Base-by-base conservation (phyloP, 164 flowering plant species). In the Paratinospora sagittata region DNA sequence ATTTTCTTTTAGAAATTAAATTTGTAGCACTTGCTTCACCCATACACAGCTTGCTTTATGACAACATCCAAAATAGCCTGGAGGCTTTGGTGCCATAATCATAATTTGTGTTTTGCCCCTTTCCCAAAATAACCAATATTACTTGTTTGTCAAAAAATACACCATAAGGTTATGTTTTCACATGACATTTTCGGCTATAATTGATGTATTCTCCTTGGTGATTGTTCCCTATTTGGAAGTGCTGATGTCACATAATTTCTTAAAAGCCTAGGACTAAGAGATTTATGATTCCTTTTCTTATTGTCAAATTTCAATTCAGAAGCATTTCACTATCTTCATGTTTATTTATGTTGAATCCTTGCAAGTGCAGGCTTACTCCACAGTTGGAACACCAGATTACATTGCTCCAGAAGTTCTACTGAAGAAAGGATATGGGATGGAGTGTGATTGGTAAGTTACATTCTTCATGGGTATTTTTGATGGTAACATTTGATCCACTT, bases 361-460 rank as follows among this genome's bases (percentile, higher is more conserved):
- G 60, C 45, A 41, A 36, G 26, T 75, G 43, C 72, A 81, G 84
- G 84, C 84, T 62, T 81, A 79, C 72, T 82, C 84, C 34, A 82
- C 84, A 1, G 84, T 82, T 61, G 84, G 84, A 43, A 82, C 84
- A 21, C 84, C 84, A 55, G 83, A 81, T 52, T 81, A 81, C 61
- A 79, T 79, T 68, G 82, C 82, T 57, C 82, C 82, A 5, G 82
- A 80, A 77, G 82, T 80, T 66, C 67, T 81, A 63, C 27, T 78
- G 72, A 81, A 81, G 75, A 81, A 81, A 58, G 84, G 84, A 36
- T 82, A 82, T 80, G 84, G 84, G 63, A 82, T 82, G 84, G 82
- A 82, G 68, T 82, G 84, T 63, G 84, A 82, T 63, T 82, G 84
- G 84, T 82, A 39, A 67, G 84, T 67, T 58, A n/a, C 39, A 60